Evolutionary conservation across 2,329 filamentous ascomycete species (phyloP).

Genomic region (Xylariaceae sp.): DNA sequence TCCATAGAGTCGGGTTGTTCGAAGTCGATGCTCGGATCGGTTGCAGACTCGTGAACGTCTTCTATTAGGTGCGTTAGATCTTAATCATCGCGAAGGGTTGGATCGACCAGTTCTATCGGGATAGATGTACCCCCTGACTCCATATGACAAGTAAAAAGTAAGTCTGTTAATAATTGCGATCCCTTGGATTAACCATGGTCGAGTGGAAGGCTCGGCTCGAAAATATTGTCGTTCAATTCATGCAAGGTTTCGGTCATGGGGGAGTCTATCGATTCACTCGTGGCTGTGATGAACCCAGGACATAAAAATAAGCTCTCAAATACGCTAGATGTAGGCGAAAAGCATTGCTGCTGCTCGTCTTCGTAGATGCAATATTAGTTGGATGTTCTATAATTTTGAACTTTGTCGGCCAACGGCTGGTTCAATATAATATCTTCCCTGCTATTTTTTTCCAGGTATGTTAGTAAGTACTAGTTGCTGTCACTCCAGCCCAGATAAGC

Average conservation of each 20-base stretch:
- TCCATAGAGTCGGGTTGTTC: slow-evolving; percentile 1
- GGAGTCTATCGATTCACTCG: not conserved
- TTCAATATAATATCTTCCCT: not conserved
- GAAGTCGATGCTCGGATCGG: not conserved
- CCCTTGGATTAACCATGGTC: not conserved
- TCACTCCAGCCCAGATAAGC: slow-evolving; percentile 3
- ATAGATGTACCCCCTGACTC: not conserved
- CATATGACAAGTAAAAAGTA: not conserved
- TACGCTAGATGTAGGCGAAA: not conserved
- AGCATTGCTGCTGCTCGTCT: not conserved
- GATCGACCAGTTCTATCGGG: slow-evolving; percentile 1
- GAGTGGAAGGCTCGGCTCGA: not conserved
- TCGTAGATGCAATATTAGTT: slow-evolving; percentile 1
- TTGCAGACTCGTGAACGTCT: not conserved
- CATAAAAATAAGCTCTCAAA: not conserved
- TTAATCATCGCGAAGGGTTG: slow-evolving; percentile 2
- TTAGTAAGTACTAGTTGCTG: slow-evolving; percentile 1
- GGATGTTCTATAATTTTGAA: not conserved
- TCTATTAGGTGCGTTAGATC: slow-evolving; percentile 1
- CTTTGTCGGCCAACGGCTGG: not conserved
- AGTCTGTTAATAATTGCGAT: not conserved
- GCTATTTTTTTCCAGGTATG: not conserved
- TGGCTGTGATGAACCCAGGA: not conserved
- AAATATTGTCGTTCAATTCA: slow-evolving; percentile 3
- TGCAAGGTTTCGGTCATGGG: not conserved